Base-by-base conservation (phyloP, 495 filamentous ascomycete species). In the Aspergillus homomorphus region DNA sequence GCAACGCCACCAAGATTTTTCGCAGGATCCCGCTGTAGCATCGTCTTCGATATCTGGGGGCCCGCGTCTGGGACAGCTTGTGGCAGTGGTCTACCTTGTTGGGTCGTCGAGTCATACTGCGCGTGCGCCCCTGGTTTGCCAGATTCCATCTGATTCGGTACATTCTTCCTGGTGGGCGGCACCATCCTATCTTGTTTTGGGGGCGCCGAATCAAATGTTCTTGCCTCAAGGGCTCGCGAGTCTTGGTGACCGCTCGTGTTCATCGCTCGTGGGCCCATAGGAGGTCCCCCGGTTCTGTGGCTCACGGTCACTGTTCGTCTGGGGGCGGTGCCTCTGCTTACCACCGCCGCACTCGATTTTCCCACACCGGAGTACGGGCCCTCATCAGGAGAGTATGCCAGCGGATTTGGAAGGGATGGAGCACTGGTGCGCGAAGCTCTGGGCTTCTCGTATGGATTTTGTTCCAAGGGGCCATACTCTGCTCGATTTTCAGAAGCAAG, bases 271-370 rank as follows among this genome's bases (percentile, higher is more conserved):
- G 64, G 64, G 18, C 30, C 51, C 44, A 43, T 45, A 1, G 45
- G 56, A 20, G 52, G 45, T 6, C 44, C 45, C 21, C 44, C 62
- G 3, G 60, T 44, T 46, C 55, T 60, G 22, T 68, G 58, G 52
- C 65, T 73, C 50, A 74, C 58, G 26, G 72, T 68, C 18, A 70
- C 68, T n/a, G 72, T 61, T 42, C 67, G 62, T 54, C 63, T 66
- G 15, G 70, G 65, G 22, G 60, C 66, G 45, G n/a, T 69, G 21
- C 64, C 71, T 21, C 63, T 59, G 46, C 61, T 70, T 8, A 61
- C 59, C 21, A 54, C 51, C 23, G 53, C 51, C 41, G 55, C 57
- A 21, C 41, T 30, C 14, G 45, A 53, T 18, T 43, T 58, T 45
- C 66, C 58, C 38, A 61, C 65, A 16, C 56, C 59, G 10, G 62